phyloP scores from a whole-genome alignment of 1,284 basidiomycete species.

The Moesziomyces antarcticus region DNA sequence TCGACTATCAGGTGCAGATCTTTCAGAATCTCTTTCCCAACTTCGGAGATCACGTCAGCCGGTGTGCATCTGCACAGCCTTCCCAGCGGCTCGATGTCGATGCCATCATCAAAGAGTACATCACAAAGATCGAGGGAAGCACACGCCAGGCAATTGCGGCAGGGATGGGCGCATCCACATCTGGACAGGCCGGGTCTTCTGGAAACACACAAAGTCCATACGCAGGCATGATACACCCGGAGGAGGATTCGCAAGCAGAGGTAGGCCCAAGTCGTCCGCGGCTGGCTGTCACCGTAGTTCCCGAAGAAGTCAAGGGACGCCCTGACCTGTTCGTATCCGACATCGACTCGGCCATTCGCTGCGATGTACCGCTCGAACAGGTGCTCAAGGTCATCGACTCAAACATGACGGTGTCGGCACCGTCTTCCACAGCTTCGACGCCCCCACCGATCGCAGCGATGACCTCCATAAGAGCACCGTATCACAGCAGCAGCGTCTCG shows the following conservation, averaged over 20 bases:
- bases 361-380: conserved; percentile 26
- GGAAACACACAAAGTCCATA: background rate
- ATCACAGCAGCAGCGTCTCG: conserved; percentile 6
- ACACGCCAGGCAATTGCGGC: too few relatives aligned
- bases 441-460: conserved; percentile 6
- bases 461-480: background rate
- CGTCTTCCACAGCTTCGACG: conserved; percentile 18
- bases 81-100: conserved; percentile 1
- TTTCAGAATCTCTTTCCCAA: conserved; percentile 41
- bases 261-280: background rate
- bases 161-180: too few relatives aligned
- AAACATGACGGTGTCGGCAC: conserved; percentile 10
- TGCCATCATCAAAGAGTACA: background rate
- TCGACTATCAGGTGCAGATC: conserved; percentile 32
- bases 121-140: too few relatives aligned
- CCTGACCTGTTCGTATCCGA: conserved; percentile 10
- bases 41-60: conserved; percentile 28
- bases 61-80: conserved; percentile 23
- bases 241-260: conserved; percentile 1
- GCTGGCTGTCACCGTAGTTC: conserved; percentile 3
- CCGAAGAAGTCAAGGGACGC: conserved; percentile 20
- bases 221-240: background rate
- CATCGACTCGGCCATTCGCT: conserved; percentile 21
- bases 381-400: conserved; percentile 25
- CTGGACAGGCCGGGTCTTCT: too few relatives aligned